Conservation (phyloP, 805 yeast genomes). For the Candida koratica region DNA sequence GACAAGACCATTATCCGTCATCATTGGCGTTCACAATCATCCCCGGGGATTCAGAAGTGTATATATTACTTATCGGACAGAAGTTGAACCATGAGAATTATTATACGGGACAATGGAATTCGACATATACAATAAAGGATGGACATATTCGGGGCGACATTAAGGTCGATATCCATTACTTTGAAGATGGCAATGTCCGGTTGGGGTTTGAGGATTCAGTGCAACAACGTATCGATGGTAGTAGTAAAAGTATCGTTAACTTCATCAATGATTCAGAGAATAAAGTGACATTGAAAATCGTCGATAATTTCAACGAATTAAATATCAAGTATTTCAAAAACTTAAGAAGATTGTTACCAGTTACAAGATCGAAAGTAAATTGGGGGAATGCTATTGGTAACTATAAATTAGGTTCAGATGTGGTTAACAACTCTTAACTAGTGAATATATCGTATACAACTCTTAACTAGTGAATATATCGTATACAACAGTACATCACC, state of each 20-base stretch:
- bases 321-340: conserved; percentile 80
- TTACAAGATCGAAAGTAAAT: conserved; percentile 84
- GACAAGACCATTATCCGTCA: conserved; percentile 64
- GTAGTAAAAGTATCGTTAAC: conserved; percentile 33
- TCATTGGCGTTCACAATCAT: conserved; percentile 42
- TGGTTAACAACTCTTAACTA: conserved; percentile 38
- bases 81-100: conserved; percentile 70
- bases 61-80: conserved; percentile 64
- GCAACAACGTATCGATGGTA: conserved; percentile 21
- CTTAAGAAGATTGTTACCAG: conserved; percentile 86
- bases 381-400: conserved; percentile 95
- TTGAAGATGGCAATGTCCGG: conserved; percentile 93
- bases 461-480: too few relatives aligned
- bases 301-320: conserved; percentile 61
- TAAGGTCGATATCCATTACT: conserved; percentile 78
- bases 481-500: conserved; percentile 3
- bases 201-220: conserved; percentile 46
- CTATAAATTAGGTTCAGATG: conserved; percentile 82
- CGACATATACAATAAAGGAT: conserved; percentile 50
- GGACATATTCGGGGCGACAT: conserved; percentile 50
- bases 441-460: too few relatives aligned
- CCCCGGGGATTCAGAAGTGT: conserved; percentile 32
- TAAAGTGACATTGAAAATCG: conserved; percentile 53
- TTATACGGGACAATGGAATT: conserved; percentile 88
- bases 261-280: conserved; percentile 57